Percentiles rank a stretch among this genome's conserved stretches.
Conservation (phyloP, 1,284 basidiomycete species). For the Ceratobasidium sp. region DNA sequence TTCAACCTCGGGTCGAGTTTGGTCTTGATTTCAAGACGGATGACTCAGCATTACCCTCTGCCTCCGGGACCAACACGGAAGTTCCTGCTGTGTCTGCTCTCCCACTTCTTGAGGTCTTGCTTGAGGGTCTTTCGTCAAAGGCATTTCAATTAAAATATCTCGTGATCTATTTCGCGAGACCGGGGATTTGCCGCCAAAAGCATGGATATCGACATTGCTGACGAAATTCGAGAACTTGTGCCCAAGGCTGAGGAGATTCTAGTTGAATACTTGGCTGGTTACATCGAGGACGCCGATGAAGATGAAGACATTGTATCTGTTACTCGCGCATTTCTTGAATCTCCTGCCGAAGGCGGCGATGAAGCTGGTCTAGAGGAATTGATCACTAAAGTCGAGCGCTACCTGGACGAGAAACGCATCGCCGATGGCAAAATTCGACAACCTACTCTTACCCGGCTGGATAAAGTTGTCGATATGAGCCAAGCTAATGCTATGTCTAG, state of each 20-base stretch:
- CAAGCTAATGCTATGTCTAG: constrained; percentile 82
- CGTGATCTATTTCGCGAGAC: no score
- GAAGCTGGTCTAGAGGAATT: constrained; percentile 70
- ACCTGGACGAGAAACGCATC: constrained; percentile 73
- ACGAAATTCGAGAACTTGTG: constrained; percentile 80
- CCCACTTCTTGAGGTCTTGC: no score
- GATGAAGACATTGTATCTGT: constrained; percentile 88
- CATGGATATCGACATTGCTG: constrained; percentile 68
- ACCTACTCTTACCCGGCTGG: constrained; percentile 69
- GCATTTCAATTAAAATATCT: no score
- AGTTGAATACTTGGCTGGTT: constrained; percentile 90
- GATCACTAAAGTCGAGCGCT: constrained; percentile 70
- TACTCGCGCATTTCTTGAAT: constrained; percentile 78
- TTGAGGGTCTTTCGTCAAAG: no score
- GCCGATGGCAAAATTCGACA: constrained; percentile 62
- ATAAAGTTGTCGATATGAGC: constrained; percentile 96
- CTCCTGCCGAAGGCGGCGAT: constrained; percentile 66
- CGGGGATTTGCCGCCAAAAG: constrained; percentile 47
- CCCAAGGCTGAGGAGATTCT: constrained; percentile 89
- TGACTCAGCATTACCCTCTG: no score
- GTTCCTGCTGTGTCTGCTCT: no score
- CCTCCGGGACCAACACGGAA: no score
- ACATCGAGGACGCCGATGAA: constrained; percentile 92
- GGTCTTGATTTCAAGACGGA: no score
- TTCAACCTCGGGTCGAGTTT: no score